Evolutionary conservation across 257 asterid genomes (phyloP), one percentile per base, ranked within the genome.

Genomic region (Gynochthodes officinalis): DNA sequence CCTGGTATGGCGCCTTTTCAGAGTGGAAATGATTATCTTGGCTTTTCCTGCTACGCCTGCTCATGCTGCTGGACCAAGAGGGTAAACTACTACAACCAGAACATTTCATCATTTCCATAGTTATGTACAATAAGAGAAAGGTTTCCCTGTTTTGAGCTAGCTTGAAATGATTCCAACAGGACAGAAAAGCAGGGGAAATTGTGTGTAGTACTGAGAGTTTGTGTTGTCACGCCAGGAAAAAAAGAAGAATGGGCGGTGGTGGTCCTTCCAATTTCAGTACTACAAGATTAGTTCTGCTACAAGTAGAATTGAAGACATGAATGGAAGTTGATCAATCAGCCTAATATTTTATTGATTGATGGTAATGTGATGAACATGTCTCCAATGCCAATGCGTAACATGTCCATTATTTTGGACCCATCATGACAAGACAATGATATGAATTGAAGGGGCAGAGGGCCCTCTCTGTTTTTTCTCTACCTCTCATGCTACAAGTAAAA

Each of bases 21-120:
- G 48, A 21, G 30, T 63, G 8, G 42, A 14, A 13, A 19, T 11
- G 43, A 49, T 11, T 1, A 30, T 35, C 18, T n/a, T 54, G 61
- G 42, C 23, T 57, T 12, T 55, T 70, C 27, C 14, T 70, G 65
- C 40, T 30, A 11, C 15, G 23, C 37, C 23, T 64, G 4, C n/a
- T 64, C 52, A 64, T 39, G 53, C n/a, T 64, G 53, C n/a, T 64
- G 53, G 52, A 64, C 11, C 69, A 64, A 64, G 69, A 64, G 7
- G 4, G 14, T 37, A 39, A 50, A 54, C 69, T 4, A 10, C 4
- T 1, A 63, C 32, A 42, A 15, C 54, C 74, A 44, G 54, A 70
- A 21, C 21, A 70, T 43, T 54, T 70, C 65, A 35, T 63, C 18
- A 60, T 60, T n/a, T 60, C 66, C 66, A 60, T n/a, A n/a, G n/a